phyloP scores from a whole-genome alignment of 1,284 basidiomycete genomes.

The Ganoderma sp. region DNA sequence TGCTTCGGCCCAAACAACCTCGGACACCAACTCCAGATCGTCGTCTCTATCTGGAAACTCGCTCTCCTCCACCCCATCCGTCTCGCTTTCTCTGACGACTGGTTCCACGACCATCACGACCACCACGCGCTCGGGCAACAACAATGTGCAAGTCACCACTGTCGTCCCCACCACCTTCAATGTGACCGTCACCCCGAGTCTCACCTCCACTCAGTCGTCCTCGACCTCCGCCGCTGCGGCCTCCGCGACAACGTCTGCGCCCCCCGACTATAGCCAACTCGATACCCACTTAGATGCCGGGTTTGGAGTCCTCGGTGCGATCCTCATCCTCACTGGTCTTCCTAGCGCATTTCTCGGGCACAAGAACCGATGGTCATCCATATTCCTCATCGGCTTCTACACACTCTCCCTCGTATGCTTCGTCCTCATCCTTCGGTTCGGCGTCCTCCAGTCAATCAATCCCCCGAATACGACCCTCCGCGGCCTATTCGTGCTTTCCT shows the following conservation, averaged over 20 bases:
- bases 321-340: constrained; percentile 89
- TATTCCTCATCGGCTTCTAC: constrained; percentile 92
- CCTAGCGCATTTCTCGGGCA: constrained; percentile 91
- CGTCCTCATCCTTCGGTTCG: constrained; percentile 90
- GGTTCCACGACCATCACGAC: constrained; percentile 44
- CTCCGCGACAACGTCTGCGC: constrained; percentile 52
- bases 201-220: constrained; percentile 41
- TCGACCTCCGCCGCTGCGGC: constrained; percentile 47
- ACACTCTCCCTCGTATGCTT: constrained; percentile 84
- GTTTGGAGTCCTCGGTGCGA: constrained; percentile 87
- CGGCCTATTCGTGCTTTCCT: constrained; percentile 90
- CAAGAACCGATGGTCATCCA: constrained; percentile 95
- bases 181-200: constrained; percentile 50
- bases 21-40: constrained; percentile 16
- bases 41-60: constrained; percentile 21
- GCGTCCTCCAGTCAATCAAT: constrained; percentile 81
- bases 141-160: constrained; percentile 54
- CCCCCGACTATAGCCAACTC: constrained; percentile 62
- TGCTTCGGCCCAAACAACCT: constrained; percentile 29
- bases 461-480: constrained; percentile 80
- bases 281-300: constrained; percentile 84
- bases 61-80: constrained; percentile 26
- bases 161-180: constrained; percentile 63
- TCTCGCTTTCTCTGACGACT: constrained; percentile 38
- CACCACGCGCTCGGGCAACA: constrained; percentile 53